Percentiles rank a stretch among this genome's conserved stretches.
Conservation (phyloP, 371 early-diverging fungal genomes). For the Aphelidium insulamus region DNA sequence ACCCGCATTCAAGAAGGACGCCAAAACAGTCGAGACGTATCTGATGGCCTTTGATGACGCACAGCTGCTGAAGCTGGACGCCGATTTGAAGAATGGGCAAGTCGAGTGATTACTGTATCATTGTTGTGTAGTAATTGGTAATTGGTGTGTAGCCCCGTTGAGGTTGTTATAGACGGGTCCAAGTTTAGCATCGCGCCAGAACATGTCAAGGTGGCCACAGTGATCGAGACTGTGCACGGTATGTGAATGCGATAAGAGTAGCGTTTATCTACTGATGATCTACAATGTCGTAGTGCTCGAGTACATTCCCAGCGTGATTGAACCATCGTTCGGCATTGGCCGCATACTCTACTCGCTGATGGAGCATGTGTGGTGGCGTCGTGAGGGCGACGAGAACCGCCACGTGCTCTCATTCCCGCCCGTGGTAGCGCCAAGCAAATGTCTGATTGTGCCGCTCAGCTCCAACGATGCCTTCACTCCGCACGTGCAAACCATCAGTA, state of each 20-base stretch:
- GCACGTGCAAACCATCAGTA: slow-evolving; percentile 31
- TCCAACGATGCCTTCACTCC: slow-evolving; percentile 51
- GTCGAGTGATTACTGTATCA: neutral
- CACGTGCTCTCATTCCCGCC: slow-evolving; percentile 76
- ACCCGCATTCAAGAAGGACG: slow-evolving; percentile 72
- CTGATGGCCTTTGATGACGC: slow-evolving; percentile 35
- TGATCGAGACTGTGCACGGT: too few species aligned
- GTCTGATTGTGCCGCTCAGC: slow-evolving; percentile 73
- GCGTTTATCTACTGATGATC: neutral
- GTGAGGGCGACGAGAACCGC: slow-evolving; percentile 74
- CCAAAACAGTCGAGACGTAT: slow-evolving; percentile 63
- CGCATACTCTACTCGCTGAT: slow-evolving; percentile 94
- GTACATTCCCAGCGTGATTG: slow-evolving; percentile 96
- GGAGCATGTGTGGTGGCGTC: slow-evolving; percentile 87
- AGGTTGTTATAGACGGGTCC: too few species aligned
- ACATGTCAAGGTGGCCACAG: slow-evolving; percentile 42
- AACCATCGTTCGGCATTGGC: slow-evolving; percentile 99
- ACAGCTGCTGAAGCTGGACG: slow-evolving; percentile 29
- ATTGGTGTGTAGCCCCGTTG: too few species aligned
- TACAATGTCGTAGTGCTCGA: slow-evolving; percentile 83
- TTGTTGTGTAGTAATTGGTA: too few species aligned
- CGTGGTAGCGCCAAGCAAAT: slow-evolving; percentile 83
- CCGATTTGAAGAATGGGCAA: slow-evolving; percentile 12
- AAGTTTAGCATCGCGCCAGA: slow-evolving; percentile 40
- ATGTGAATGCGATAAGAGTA: slow-evolving; percentile 44